Conservation (phyloP, 768 basidiomycete genomes). For the Naganishia vaughanmartiniae region DNA sequence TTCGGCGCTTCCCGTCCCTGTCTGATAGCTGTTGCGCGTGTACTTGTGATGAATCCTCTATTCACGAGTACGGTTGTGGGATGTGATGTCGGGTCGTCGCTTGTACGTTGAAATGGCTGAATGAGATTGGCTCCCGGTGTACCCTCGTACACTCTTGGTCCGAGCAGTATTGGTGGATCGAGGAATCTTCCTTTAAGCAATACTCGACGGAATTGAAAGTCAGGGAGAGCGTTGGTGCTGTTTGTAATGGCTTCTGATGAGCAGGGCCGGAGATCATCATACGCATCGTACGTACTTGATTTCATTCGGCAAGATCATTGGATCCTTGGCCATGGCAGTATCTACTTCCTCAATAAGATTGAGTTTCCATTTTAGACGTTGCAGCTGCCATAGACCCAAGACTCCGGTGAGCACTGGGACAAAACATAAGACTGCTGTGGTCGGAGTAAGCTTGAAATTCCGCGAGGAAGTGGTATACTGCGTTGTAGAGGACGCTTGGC, state of each 20-base stretch:
- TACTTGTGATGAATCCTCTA: conserved; percentile 74
- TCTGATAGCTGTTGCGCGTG: conserved; percentile 46
- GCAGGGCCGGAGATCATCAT: conserved; percentile 5
- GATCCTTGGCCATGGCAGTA: conserved; percentile 75
- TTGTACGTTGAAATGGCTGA: conserved; percentile 72
- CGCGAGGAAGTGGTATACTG: conserved; percentile 19
- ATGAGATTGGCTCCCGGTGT: conserved; percentile 81
- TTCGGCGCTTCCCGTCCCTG: conserved; percentile 24
- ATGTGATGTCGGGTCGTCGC: conserved; percentile 28
- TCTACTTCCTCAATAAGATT: conserved; percentile 89
- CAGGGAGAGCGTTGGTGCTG: conserved; percentile 73
- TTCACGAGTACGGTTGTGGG: conserved; percentile 79
- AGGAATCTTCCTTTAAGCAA: conserved; percentile 74
- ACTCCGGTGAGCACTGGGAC: conserved; percentile 88
- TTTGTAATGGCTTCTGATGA: conserved; percentile 10
- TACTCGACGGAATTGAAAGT: conserved; percentile 86
- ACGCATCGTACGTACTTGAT: conserved; percentile 66
- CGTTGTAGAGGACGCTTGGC: conserved; percentile 14
- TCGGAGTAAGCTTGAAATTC: conserved; percentile 37
- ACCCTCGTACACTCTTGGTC: conserved; percentile 85
- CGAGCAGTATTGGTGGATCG: conserved; percentile 72
- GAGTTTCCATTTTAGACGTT: conserved; percentile 91
- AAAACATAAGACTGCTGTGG: conserved; percentile 62
- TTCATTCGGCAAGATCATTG: conserved; percentile 72
- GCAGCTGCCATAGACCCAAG: conserved; percentile 90